Percentiles rank a stretch among this genome's conserved stretches.
Evolutionary conservation across 73 alveolate species (phyloP).

Genomic region (Stentor roeselii): DNA sequence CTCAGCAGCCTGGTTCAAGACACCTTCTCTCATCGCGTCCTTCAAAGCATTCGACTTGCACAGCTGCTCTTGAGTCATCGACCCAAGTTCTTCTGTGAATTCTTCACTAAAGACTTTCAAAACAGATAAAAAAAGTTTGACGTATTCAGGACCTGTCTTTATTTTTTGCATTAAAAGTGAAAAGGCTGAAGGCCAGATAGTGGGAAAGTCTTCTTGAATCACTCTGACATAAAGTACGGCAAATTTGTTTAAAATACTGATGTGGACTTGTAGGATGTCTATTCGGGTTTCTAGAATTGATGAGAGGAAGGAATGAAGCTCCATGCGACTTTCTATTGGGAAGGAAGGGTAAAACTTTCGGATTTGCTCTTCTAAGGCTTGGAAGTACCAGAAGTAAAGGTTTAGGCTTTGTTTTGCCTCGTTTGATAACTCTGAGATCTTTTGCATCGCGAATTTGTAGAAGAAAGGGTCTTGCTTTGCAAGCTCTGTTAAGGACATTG

Average conservation of each 20-base stretch:
- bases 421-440: neutral
- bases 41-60: neutral
- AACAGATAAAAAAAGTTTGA: neutral
- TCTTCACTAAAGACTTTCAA: slow-evolving; percentile 17
- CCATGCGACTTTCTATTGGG: neutral
- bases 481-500: neutral
- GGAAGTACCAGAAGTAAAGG: neutral
- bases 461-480: neutral
- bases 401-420: neutral
- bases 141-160: neutral
- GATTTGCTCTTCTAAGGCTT: slow-evolving; percentile 1
- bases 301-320: neutral
- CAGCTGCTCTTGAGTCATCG: slow-evolving; percentile 4
- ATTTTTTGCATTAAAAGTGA: neutral
- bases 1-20: neutral
- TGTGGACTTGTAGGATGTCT: neutral
- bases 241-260: slow-evolving; percentile 7
- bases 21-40: slow-evolving; percentile 11
- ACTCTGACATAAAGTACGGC: slow-evolving; percentile 23
- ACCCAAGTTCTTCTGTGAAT: slow-evolving; percentile 16
- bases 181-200: slow-evolving; percentile 8
- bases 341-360: neutral
- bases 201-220: neutral
- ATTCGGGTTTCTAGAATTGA: neutral
- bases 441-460: slow-evolving; percentile 1